Evolutionary conservation across 345 rosid species (phyloP).

Genomic region (Rhodamnia rubescens): DNA sequence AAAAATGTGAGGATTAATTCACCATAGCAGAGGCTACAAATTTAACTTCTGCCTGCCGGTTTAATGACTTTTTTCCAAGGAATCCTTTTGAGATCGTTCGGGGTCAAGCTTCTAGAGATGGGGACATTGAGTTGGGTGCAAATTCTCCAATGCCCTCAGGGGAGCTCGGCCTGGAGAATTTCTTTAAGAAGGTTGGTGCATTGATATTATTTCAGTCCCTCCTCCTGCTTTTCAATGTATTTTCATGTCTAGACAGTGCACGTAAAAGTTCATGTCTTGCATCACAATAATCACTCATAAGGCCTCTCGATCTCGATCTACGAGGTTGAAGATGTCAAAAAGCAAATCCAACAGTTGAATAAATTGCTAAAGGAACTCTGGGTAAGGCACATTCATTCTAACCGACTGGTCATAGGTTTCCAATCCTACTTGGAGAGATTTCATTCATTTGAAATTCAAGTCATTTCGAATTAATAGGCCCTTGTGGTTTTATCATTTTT

Average conservation of each 20-base stretch:
- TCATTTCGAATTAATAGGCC: not conserved
- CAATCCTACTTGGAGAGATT: too few relatives aligned
- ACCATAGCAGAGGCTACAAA: not conserved
- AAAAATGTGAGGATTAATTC: not conserved
- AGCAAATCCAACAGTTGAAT: slow-evolving; percentile 71
- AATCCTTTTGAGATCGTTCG: slow-evolving; percentile 69
- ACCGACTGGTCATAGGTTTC: too few relatives aligned
- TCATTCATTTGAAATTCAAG: too few relatives aligned
- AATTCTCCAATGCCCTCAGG: slow-evolving; percentile 49
- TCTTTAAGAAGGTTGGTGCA: slow-evolving; percentile 61
- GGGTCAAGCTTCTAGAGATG: slow-evolving; percentile 49
- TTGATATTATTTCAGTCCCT: too few relatives aligned
- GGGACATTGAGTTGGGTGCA: slow-evolving; percentile 60
- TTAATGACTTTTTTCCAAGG: slow-evolving; percentile 37
- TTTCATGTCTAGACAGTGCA: too few relatives aligned
- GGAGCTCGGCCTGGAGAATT: slow-evolving; percentile 60
- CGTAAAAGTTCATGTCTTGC: not conserved
- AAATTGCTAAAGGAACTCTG: slow-evolving; percentile 76
- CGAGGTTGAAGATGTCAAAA: slow-evolving; percentile 84
- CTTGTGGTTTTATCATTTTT: not conserved
- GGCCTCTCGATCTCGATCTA: not conserved
- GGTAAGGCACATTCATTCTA: slow-evolving; percentile 24
- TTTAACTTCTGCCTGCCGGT: not conserved
- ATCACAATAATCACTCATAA: not conserved
- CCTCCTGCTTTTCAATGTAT: too few relatives aligned